Percentiles rank a stretch among this genome's conserved stretches.
Conservation (phyloP, 495 filamentous ascomycete species). For the Penicillium malachiteum region DNA sequence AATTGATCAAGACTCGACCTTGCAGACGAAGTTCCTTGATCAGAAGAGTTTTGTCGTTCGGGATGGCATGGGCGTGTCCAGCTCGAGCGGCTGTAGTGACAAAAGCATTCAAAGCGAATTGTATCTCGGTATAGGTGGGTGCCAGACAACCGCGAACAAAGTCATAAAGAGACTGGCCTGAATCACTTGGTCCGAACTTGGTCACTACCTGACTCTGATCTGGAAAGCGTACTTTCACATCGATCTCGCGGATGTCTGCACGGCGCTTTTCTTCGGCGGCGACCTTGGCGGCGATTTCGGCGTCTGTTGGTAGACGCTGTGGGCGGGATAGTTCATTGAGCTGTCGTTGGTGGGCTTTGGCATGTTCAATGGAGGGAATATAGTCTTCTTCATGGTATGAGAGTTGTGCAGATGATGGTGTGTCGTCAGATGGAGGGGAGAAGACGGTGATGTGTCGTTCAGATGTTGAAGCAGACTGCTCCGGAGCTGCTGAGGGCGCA, state of each 20-base stretch:
- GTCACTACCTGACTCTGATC: conserved; percentile 72
- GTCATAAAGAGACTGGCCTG: conserved; percentile 62
- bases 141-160: conserved; percentile 56
- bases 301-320: conserved; percentile 56
- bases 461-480: conserved; percentile 20
- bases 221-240: conserved; percentile 82
- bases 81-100: conserved; percentile 13
- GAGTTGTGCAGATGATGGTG: conserved; percentile 69
- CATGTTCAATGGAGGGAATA: conserved; percentile 80
- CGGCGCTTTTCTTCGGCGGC: conserved; percentile 57
- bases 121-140: conserved; percentile 34
- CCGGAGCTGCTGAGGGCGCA: conserved; percentile 22
- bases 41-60: conserved; percentile 54
- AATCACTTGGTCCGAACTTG: conserved; percentile 61
- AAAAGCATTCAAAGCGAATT: conserved; percentile 52
- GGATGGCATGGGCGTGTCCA: conserved; percentile 37
- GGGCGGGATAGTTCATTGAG: conserved; percentile 64
- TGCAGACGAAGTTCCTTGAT: conserved; percentile 70
- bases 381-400: conserved; percentile 71
- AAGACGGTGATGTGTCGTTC: conserved; percentile 66
- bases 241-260: conserved; percentile 63
- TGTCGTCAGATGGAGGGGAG: conserved; percentile 66
- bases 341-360: conserved; percentile 73
- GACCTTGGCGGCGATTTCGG: conserved; percentile 49
- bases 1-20: conserved; percentile 70